Base-by-base conservation (phyloP, 768 basidiomycete genomes). In the Pleurotus giganteus region DNA sequence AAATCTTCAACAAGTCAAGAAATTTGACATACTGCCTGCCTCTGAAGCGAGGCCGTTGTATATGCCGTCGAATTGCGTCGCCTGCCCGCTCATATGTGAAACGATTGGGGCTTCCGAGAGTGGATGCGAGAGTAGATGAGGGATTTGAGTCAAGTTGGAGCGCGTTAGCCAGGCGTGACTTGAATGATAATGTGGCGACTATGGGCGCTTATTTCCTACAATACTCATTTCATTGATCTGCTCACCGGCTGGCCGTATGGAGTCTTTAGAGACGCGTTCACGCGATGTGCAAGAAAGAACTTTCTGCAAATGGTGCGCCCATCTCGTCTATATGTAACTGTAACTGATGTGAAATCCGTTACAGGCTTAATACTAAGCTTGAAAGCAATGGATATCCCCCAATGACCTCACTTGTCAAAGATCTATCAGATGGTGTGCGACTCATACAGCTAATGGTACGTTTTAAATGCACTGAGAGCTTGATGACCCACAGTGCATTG, bases 291-390 rank as follows among this genome's bases (percentile, higher is more conserved):
- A 91, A 65, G 84, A 89, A 66, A 74, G 86, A 58, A 94, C 93
- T 2, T 95, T 95, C 67, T 93, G 91, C 70, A 94, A 94, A 83
- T 95, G 93, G 93, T 94, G 58, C 57, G 61, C 31, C 44, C 50
- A 21, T 12, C 4, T 4, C 17, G 44, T 43, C 34, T 26, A 41
- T 26, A 50, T 54, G 42, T 51, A 32, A 29, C 43, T 52, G 50
- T 60, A 26, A 58, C 23, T 17, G 50, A 55, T 47, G 54, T n/a
- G 19, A 27, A 42, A n/a, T 54, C 47, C 49, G 41, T 56, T 59
- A 34, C 60, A 98, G 96, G 97, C 77, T 98, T 56, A 99, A 98
- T 65, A 92, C 94, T 7, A 95, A 96, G 67, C 81, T 99, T 27
- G 94, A 98, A 66, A 76, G 82, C 3, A 80, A 89, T 59, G 88